phyloP scores from a whole-genome alignment of 331 rosid genomes.

The Ulmus americana region DNA sequence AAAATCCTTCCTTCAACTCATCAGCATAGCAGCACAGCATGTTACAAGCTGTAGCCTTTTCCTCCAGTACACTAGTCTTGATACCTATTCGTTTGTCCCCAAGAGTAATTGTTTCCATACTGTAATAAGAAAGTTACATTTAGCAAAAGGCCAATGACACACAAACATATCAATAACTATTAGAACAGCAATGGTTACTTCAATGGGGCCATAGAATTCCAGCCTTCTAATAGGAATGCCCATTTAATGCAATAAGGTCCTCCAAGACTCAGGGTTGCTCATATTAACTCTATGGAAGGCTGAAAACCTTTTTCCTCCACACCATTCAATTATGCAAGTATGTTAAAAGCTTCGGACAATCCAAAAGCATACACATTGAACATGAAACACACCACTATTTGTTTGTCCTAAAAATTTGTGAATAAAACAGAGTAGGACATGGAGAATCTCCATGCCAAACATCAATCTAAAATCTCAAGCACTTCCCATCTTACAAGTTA shows the following conservation, averaged over 20 bases:
- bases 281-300: not conserved
- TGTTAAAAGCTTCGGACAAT: not conserved
- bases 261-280: not conserved
- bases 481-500: not conserved
- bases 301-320: not conserved
- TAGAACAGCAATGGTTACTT: not conserved
- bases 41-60: constrained; percentile 97
- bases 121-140: constrained; percentile 28
- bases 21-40: constrained; percentile 98
- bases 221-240: no score
- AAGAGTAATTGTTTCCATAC: constrained; percentile 93
- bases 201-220: no score
- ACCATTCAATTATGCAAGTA: not conserved
- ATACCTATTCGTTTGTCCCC: constrained; percentile 96
- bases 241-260: not conserved
- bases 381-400: not conserved
- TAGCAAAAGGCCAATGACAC: constrained; percentile 5
- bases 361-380: not conserved
- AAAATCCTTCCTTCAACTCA: constrained; percentile 93
- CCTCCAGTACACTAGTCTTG: constrained; percentile 93
- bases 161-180: not conserved
- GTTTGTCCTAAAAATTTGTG: no score
- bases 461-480: not conserved
- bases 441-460: not conserved
- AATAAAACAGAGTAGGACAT: not conserved